Base-by-base conservation (phyloP, 2,329 filamentous ascomycete species). In the Xylariaceae sp. region DNA sequence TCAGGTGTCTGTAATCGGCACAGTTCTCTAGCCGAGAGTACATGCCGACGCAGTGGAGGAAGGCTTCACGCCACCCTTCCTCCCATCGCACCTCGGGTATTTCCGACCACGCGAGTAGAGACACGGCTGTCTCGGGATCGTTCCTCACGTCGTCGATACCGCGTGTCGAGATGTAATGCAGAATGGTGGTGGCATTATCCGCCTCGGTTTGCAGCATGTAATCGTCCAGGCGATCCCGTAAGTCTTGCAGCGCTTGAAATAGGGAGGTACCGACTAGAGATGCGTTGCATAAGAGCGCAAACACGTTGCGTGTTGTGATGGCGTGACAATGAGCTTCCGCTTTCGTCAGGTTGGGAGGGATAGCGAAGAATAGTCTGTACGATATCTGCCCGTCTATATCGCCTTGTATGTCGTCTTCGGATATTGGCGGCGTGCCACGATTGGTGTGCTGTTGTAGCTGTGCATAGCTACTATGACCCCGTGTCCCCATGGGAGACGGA, bases 261-360 rank as follows among this genome's bases (percentile, higher is more conserved):
- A 88, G 67, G 3, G 84, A 83, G 1, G 81, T 64, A 0, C 86
- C 86, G 2, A 88, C 84, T 0, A 88, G 73, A 0, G 85, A 84
- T 27, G 81, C 80, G 50, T 81, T 77, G 62, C 82, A 84, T 1
- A 88, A 68, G 35, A 88, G 70, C 0, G 85, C 85, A 61, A 89
- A 83, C 44, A 88, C 79, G 62, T 88, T 89, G 26, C 86, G 79
- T 0, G 85, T 85, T 0, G 85, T 84, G 46, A 88, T 76, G 60
- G 85, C 81, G 59, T 86, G 76, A 1, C 81, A 74, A 1, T 78
- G 73, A 51, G 76, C 77, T 42, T 77, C 79, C 19, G 68, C 68
- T 64, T 69, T 76, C 61, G 64, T 75, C 40, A 79, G 62, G 39
- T 78, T 74, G 1, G 74, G 60, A 0, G 83, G 83, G 0, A 81